Evolutionary conservation across 345 rosid species (phyloP).

Genomic region (Gossypium bickii): DNA sequence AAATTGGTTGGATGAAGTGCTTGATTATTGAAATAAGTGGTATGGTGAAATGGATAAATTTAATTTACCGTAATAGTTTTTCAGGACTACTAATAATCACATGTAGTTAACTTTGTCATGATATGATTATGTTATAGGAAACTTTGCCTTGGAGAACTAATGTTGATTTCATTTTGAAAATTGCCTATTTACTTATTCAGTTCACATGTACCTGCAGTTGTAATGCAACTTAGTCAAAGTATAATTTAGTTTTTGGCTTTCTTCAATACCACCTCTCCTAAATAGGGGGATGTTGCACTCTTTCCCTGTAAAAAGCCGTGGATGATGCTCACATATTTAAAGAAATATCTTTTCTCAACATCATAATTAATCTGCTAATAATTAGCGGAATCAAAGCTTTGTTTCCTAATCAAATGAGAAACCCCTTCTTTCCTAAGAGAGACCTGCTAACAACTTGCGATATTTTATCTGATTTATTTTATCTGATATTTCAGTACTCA

Average conservation of each 20-base stretch:
- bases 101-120: background rate
- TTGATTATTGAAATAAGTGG: background rate
- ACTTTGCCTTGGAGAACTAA: background rate
- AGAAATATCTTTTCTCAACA: background rate
- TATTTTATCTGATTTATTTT: conserved; percentile 20
- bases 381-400: conserved; percentile 3
- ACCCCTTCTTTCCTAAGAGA: background rate
- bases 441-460: conserved; percentile 1
- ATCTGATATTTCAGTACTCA: conserved; percentile 55
- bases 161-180: background rate
- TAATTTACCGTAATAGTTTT: background rate
- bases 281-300: background rate
- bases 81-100: background rate
- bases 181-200: conserved; percentile 2
- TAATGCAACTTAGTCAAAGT: background rate
- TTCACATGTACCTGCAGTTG: background rate
- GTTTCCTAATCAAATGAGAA: background rate
- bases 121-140: background rate
- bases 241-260: background rate
- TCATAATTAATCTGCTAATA: background rate
- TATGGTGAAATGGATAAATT: background rate
- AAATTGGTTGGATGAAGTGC: background rate
- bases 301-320: background rate
- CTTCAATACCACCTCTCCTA: background rate
- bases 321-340: background rate